Conservation (phyloP, 768 basidiomycete genomes). For the Termitomyces sp. region DNA sequence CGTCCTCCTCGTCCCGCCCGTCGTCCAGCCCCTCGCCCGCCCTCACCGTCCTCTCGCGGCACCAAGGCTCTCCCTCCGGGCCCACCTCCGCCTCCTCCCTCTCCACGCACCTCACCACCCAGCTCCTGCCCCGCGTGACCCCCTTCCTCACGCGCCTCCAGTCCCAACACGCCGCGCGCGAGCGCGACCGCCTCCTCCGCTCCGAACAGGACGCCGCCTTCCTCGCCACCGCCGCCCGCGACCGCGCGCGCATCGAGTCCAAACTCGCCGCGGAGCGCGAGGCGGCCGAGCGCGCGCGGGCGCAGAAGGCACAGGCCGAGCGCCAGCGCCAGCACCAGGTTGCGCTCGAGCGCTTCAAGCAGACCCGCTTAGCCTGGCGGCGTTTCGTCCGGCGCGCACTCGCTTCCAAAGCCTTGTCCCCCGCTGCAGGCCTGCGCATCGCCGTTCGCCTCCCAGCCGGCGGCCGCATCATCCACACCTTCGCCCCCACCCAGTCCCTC, state of each 20-base stretch:
- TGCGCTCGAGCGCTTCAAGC: not conserved
- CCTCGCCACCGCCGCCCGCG: not conserved
- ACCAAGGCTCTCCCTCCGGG: conserved; percentile 61
- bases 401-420: conserved; percentile 7
- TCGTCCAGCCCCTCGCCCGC: conserved; percentile 34
- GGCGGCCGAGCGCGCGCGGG: conserved; percentile 30
- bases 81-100: conserved; percentile 66
- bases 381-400: conserved; percentile 49
- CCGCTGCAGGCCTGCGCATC: not conserved
- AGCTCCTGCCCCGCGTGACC: conserved; percentile 76
- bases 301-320: conserved; percentile 23
- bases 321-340: not conserved
- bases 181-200: conserved; percentile 58
- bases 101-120: conserved; percentile 59
- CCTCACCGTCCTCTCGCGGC: conserved; percentile 82
- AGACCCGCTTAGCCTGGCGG: conserved; percentile 24
- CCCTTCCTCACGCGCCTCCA: conserved; percentile 71
- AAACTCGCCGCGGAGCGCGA: conserved; percentile 42
- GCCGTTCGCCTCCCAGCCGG: conserved; percentile 29
- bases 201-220: conserved; percentile 68
- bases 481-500: conserved; percentile 46
- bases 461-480: conserved; percentile 54
- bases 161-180: conserved; percentile 43
- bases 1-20: conserved; percentile 29
- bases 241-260: conserved; percentile 43